Evolutionary conservation across 202 grass and related monocot genomes (phyloP), one percentile per base, ranked within the genome.

Genomic region (Elaeis oleifera): DNA sequence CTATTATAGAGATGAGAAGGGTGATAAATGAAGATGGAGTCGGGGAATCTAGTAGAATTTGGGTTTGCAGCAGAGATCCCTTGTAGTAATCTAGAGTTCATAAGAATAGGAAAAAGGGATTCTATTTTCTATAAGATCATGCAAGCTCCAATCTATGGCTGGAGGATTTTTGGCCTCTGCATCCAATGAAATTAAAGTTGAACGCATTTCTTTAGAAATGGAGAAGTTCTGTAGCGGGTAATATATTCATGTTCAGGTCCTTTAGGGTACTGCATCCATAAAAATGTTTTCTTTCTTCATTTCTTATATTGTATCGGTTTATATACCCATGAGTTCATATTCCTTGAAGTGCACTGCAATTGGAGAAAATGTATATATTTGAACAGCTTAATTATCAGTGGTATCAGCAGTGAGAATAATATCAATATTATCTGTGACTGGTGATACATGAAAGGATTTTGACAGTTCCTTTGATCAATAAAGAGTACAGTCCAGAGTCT

Each of bases 241-340:
- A 18, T 5, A 39, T 60, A 60, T 60, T 60, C 58, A 60, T 60
- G 58, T 60, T 60, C 18, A 60, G 26, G 58, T 36, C 24, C 58
- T 36, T 32, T 32, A 60, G 58, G 58, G 28, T 60, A 60, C 58
- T 60, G 17, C 15, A 32, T 60, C 58, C 58, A 31, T 29, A n/a
- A 39, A 60, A 60, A 28, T 60, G 8, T 60, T 60, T 60, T 60
- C 16, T 59, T 31, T 60, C 58, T 27, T 60, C 18, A 23, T 16
- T 60, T 39, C 3, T 32, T 19, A 32, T 60, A 60, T n/a, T 32
- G 28, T 60, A 32, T 60, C 16, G 16, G 3, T 60, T 32, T 60
- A 39, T 18, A 16, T 25, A 31, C 58, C 25, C 9, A 32, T 60
- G 58, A 25, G 3, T 60, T 59, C 58, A 27, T 60, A 32, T 60